phyloP scores from a whole-genome alignment of 345 rosid genomes.

The Streptanthus diversifolius region DNA sequence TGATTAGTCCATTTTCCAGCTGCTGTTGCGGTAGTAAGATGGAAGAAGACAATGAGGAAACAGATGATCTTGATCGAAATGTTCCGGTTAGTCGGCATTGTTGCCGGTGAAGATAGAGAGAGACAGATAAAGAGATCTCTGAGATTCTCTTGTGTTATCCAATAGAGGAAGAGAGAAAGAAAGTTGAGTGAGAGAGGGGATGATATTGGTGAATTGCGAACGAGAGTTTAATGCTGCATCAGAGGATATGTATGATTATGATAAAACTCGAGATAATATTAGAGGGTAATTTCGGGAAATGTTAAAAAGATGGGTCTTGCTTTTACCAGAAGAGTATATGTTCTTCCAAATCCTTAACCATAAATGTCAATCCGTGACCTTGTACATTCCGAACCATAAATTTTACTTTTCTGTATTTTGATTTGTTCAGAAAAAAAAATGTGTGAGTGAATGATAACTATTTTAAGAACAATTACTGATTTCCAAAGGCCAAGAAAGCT shows the following conservation, averaged over 20 bases:
- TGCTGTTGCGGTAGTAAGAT: background rate
- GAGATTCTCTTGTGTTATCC: background rate
- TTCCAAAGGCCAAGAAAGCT: background rate
- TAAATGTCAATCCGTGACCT: slow-evolving; percentile 27
- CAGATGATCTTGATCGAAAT: background rate
- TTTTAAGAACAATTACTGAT: too few species aligned
- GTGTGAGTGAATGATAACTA: background rate
- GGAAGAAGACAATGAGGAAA: slow-evolving; percentile 13
- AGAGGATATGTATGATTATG: slow-evolving; percentile 25
- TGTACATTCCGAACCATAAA: slow-evolving; percentile 31
- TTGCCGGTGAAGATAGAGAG: background rate
- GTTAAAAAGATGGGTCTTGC: background rate
- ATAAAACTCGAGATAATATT: background rate
- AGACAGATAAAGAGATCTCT: slow-evolving; percentile 8
- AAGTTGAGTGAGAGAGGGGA: slow-evolving; percentile 12
- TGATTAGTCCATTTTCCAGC: background rate
- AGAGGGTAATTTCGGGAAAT: background rate
- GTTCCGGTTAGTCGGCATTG: slow-evolving; percentile 22
- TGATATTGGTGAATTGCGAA: slow-evolving; percentile 20
- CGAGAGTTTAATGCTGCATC: slow-evolving; percentile 27
- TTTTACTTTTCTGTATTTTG: slow-evolving; percentile 2
- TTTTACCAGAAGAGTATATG: background rate
- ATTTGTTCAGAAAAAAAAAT: slow-evolving; percentile 2
- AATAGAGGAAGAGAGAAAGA: background rate
- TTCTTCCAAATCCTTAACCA: background rate